These are phyloP conservation scores for Aspergillus nomiae DNA, from an alignment of 2,329 filamentous ascomycete species.

Conservation along the genomic window DNA sequence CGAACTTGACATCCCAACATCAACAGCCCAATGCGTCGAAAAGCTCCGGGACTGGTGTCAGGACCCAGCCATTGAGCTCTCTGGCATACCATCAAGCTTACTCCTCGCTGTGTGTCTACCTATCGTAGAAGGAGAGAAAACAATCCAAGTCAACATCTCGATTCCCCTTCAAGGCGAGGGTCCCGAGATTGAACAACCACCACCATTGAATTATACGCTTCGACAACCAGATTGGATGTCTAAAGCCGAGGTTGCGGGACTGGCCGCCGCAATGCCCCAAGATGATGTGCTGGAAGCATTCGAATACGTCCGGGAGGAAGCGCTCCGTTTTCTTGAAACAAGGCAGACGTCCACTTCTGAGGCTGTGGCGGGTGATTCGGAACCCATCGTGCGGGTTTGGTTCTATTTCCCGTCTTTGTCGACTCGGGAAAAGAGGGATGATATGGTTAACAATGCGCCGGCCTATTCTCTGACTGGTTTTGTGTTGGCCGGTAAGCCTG, in stretches of 20 bases:
- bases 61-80: conserved; percentile 12
- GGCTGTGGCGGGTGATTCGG: background rate
- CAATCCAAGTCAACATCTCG: conserved; percentile 31
- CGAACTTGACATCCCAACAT: conserved; percentile 46
- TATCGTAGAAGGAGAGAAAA: conserved; percentile 24
- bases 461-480: conserved; percentile 59
- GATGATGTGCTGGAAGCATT: conserved; percentile 51
- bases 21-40: conserved; percentile 31
- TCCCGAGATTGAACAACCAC: conserved; percentile 24
- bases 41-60: conserved; percentile 32
- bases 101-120: conserved; percentile 28
- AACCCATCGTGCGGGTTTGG: conserved; percentile 56
- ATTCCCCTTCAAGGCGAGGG: conserved; percentile 27
- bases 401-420: conserved; percentile 66
- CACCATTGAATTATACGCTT: conserved; percentile 34
- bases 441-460: conserved; percentile 58
- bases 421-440: conserved; percentile 60
- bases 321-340: conserved; percentile 30
- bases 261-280: conserved; percentile 44
- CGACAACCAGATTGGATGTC: conserved; percentile 57
- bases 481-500: conserved; percentile 62
- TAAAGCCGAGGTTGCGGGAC: conserved; percentile 46
- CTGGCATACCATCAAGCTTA: conserved; percentile 24
- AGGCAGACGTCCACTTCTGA: conserved; percentile 11
- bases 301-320: conserved; percentile 47